Conservation (phyloP, 768 basidiomycete genomes). For the Leccinellum rugosiceps region DNA sequence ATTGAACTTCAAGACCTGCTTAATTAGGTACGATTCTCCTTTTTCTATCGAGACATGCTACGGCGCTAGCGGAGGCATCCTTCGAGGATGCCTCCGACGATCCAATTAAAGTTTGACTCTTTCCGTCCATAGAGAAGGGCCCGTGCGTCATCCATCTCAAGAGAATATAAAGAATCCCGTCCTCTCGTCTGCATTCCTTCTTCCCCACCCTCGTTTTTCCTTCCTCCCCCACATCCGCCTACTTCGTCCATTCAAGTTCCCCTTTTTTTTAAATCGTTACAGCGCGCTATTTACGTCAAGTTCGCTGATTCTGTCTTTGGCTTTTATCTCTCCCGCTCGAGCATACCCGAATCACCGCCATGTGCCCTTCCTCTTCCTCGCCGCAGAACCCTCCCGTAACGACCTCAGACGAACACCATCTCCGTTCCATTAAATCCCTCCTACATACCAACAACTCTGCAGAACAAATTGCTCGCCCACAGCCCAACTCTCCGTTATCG, state of each 20-base stretch:
- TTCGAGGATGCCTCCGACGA: constrained; percentile 21
- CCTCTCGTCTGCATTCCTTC: constrained; percentile 9
- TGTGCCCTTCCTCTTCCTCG: constrained; percentile 24
- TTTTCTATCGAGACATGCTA: constrained; percentile 5
- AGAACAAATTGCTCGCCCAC: constrained; percentile 4
- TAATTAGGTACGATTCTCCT: constrained; percentile 20
- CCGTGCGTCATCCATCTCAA: constrained; percentile 26
- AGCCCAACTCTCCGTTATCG: constrained; percentile 12
- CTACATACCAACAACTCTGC: not conserved
- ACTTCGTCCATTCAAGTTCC: constrained; percentile 16
- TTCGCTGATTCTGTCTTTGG: constrained; percentile 9
- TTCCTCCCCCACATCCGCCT: constrained; percentile 14
- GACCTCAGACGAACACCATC: constrained; percentile 12
- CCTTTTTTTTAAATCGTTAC: constrained; percentile 5
- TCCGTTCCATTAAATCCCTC: constrained; percentile 8
- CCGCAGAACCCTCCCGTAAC: constrained; percentile 25
- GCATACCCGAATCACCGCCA: constrained; percentile 26
- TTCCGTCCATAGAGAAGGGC: constrained; percentile 23
- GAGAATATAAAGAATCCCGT: constrained; percentile 24
- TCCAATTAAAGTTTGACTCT: constrained; percentile 13
- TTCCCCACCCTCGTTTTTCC: constrained; percentile 7
- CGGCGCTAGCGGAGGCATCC: constrained; percentile 21
- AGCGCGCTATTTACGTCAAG: constrained; percentile 23
- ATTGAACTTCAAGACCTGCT: constrained; percentile 27
- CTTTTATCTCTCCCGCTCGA: constrained; percentile 11